These are phyloP conservation scores for Nissolia schottii DNA, from an alignment of 306 rosid genomes.

Conservation along the genomic window DNA sequence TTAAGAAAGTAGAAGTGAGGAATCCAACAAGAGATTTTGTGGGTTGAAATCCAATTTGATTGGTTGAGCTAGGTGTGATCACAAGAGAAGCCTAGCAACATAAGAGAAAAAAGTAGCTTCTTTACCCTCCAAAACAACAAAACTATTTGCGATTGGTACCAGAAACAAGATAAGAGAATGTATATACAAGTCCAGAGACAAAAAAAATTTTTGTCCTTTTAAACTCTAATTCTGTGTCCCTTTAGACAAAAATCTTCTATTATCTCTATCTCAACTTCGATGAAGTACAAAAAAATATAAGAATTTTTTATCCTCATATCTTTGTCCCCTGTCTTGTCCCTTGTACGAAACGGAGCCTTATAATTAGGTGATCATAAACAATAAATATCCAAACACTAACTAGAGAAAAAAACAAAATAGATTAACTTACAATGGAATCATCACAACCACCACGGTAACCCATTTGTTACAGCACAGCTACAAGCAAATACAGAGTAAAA, in stretches of 20 bases:
- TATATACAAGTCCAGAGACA: too few species aligned
- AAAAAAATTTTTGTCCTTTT: too few species aligned
- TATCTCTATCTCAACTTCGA: too few species aligned
- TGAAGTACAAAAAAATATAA: too few species aligned
- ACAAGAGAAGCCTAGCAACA: neutral
- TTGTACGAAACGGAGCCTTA: too few species aligned
- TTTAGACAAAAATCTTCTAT: too few species aligned
- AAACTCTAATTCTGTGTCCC: too few species aligned
- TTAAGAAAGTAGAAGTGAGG: neutral
- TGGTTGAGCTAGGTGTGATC: neutral
- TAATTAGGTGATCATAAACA: neutral
- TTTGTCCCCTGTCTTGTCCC: too few species aligned
- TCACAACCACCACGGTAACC: neutral
- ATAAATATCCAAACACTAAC: neutral
- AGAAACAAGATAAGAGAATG: too few species aligned
- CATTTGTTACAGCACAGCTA: neutral
- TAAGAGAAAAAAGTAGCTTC: neutral
- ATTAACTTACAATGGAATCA: neutral
- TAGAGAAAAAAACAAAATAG: neutral
- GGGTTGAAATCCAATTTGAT: neutral
- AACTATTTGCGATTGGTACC: too few species aligned
- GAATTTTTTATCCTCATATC: too few species aligned
- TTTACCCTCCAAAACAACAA: conserved; percentile 3
- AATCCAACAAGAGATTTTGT: neutral
- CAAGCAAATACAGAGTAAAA: neutral